A percentile compares a stretch with the other conserved stretches of the same genome.
These are phyloP conservation scores for Nymphaea colorata DNA, from an alignment of 164 flowering plant species.

Conservation along the genomic window DNA sequence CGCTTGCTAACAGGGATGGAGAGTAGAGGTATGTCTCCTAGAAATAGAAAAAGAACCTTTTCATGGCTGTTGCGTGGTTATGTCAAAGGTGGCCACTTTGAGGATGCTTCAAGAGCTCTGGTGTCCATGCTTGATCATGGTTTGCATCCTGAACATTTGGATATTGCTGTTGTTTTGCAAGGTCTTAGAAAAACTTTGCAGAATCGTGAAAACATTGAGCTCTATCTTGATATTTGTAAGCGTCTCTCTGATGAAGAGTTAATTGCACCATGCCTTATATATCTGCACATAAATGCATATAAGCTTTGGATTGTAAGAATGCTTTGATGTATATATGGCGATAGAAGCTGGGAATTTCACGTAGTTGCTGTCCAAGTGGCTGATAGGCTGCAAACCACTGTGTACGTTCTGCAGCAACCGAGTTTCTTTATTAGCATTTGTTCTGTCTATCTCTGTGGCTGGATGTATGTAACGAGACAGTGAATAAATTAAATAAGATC, in stretches of 20 bases:
- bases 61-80: conserved; percentile 89
- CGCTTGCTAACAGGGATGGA: conserved; percentile 57
- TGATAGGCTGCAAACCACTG: not conserved
- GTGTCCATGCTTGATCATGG: conserved; percentile 69
- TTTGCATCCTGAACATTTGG: conserved; percentile 61
- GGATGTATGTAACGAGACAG: not conserved
- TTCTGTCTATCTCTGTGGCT: not conserved
- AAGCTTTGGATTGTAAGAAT: conserved; percentile 74
- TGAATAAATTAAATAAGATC: too few species aligned
- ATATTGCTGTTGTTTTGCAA: conserved; percentile 73
- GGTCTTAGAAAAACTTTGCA: conserved; percentile 56
- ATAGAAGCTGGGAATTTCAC: too few species aligned
- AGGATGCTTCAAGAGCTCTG: conserved; percentile 59
- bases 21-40: conserved; percentile 23
- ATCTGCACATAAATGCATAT: conserved; percentile 47
- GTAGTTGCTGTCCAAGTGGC: not conserved
- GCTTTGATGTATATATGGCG: conserved; percentile 23
- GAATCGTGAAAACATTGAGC: conserved; percentile 36
- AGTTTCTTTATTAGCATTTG: not conserved
- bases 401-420: not conserved
- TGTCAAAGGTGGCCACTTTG: conserved; percentile 72
- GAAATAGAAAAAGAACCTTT: conserved; percentile 58
- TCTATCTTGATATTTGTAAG: conserved; percentile 70
- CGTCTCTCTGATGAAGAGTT: conserved; percentile 52
- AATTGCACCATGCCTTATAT: conserved; percentile 67